phyloP scores from a whole-genome alignment of 192 early-diverging fungal genomes.

The Phlyctochytrium planicorne region DNA sequence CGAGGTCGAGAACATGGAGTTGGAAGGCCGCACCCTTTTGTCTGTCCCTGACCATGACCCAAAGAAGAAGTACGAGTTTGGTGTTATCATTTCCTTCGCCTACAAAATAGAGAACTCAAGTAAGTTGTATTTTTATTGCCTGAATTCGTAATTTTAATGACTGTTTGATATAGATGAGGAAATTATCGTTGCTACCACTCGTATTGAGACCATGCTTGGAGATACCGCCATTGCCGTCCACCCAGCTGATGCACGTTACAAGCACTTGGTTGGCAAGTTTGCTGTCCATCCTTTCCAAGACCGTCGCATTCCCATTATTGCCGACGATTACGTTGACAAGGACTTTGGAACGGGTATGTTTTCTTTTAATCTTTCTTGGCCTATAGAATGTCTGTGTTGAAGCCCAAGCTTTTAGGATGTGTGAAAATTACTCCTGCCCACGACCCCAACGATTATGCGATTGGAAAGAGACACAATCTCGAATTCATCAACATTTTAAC shows the following conservation, averaged over 20 bases:
- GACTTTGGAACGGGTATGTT: slow-evolving; percentile 76
- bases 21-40: slow-evolving; percentile 82
- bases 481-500: slow-evolving; percentile 97
- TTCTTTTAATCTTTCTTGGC: background rate
- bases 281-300: slow-evolving; percentile 92
- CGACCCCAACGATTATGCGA: slow-evolving; percentile 94
- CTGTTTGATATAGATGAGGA: slow-evolving; percentile 56
- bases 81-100: slow-evolving; percentile 92
- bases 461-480: slow-evolving; percentile 92
- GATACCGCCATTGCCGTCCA: slow-evolving; percentile 97
- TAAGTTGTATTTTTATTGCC: slow-evolving; percentile 14
- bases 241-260: slow-evolving; percentile 90
- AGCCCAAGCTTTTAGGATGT: slow-evolving; percentile 57
- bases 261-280: slow-evolving; percentile 91
- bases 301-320: slow-evolving; percentile 87
- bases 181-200: slow-evolving; percentile 95
- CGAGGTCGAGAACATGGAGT: slow-evolving; percentile 91
- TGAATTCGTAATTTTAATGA: background rate
- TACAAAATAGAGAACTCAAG: slow-evolving; percentile 82
- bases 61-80: slow-evolving; percentile 97
- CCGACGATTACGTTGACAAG: slow-evolving; percentile 85
- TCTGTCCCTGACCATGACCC: slow-evolving; percentile 88
- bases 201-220: slow-evolving; percentile 99
- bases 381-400: background rate
- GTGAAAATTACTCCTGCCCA: slow-evolving; percentile 99